Conservation (phyloP, 2,329 filamentous ascomycete genomes). For the Fusarium coffeatum region DNA sequence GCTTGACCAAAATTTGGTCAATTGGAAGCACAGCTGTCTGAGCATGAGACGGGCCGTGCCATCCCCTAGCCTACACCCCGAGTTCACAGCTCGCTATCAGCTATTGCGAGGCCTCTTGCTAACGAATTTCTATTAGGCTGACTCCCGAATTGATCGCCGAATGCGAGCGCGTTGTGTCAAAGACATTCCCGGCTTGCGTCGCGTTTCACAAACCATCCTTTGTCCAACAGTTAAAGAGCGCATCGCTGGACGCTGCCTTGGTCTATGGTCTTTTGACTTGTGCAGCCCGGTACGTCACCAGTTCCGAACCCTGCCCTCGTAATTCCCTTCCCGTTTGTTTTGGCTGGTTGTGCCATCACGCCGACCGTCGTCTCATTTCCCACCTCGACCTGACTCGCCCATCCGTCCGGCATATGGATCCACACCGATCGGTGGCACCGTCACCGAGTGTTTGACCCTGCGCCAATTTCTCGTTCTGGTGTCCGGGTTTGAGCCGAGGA, state of each 20-base stretch:
- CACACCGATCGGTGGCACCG: conserved; percentile 43
- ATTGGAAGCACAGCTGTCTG: conserved; percentile 20
- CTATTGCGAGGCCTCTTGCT: conserved; percentile 30
- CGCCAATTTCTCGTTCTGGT: conserved; percentile 13
- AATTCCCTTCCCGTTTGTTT: conserved; percentile 35
- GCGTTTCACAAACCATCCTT: conserved; percentile 73
- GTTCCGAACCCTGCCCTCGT: conserved; percentile 30
- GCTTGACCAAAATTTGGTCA: background rate
- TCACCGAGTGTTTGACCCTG: conserved; percentile 35
- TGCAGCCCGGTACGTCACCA: conserved; percentile 65
- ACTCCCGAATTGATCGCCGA: conserved; percentile 69
- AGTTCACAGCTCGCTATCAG: conserved; percentile 13
- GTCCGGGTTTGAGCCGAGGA: conserved; percentile 41
- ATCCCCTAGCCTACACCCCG: conserved; percentile 23
- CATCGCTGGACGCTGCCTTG: conserved; percentile 65
- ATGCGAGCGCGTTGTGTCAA: conserved; percentile 70
- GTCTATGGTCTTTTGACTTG: conserved; percentile 69
- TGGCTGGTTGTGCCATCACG: conserved; percentile 11
- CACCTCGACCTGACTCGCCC: conserved; percentile 36
- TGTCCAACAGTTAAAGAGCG: conserved; percentile 69
- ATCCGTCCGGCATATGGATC: conserved; percentile 42
- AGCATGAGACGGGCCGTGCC: conserved; percentile 45
- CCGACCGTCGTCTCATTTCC: conserved; percentile 39
- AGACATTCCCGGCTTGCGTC: conserved; percentile 70
- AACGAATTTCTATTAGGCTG: conserved; percentile 52